These are phyloP conservation scores for Acarospora socialis DNA, from an alignment of 2,329 filamentous ascomycete genomes.

Conservation along the genomic window DNA sequence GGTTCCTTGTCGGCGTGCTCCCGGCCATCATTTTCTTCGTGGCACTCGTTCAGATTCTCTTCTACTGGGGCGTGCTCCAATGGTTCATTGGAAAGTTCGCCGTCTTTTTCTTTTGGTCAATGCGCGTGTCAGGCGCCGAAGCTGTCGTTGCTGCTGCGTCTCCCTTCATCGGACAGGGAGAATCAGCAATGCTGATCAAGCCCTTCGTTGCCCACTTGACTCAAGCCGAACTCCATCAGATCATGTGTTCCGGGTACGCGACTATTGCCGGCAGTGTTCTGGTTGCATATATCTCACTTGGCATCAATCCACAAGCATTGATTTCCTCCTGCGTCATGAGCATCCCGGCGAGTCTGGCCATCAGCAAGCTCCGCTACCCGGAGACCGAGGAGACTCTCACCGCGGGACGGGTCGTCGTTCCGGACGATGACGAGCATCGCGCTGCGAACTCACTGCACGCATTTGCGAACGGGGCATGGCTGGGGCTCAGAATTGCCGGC, in stretches of 20 bases:
- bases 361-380: constrained; percentile 80
- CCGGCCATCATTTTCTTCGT: constrained; percentile 96
- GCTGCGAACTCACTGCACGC: constrained; percentile 73
- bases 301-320: constrained; percentile 69
- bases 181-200: constrained; percentile 82
- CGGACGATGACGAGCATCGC: constrained; percentile 61
- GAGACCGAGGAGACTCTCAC: constrained; percentile 79
- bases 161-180: constrained; percentile 87
- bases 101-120: constrained; percentile 78
- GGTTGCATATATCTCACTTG: constrained; percentile 71
- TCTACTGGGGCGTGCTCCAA: constrained; percentile 66
- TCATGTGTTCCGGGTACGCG: constrained; percentile 85
- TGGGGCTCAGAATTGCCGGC: constrained; percentile 73
- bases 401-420: constrained; percentile 64
- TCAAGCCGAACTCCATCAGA: constrained; percentile 74
- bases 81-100: constrained; percentile 86
- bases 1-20: constrained; percentile 58
- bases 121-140: constrained; percentile 78
- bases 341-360: constrained; percentile 77
- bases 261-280: constrained; percentile 83
- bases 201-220: constrained; percentile 80
- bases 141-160: constrained; percentile 88
- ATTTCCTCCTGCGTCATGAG: constrained; percentile 93
- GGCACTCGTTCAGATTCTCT: constrained; percentile 73
- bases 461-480: constrained; percentile 71